A percentile compares a stretch with the other conserved stretches of the same genome.
These are phyloP conservation scores for Phaeosphaeria sp. DNA, from an alignment of 2,329 filamentous ascomycete species.

Conservation along the genomic window DNA sequence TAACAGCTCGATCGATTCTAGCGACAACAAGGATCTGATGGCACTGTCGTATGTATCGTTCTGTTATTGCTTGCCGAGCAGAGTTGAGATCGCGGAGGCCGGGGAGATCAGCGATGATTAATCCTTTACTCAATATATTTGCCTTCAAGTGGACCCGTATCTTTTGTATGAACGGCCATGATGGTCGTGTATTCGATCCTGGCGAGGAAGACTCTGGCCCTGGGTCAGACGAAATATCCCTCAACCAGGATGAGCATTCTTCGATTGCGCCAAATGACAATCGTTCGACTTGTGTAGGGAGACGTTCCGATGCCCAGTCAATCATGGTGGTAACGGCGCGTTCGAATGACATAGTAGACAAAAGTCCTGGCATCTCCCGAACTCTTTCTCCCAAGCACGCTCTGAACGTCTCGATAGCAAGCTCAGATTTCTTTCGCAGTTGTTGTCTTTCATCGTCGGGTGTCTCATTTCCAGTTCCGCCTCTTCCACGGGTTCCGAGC, in stretches of 20 bases:
- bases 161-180: constrained; percentile 57
- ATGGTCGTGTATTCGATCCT: constrained; percentile 26
- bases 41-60: constrained; percentile 54
- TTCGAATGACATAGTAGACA: constrained; percentile 17
- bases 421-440: constrained; percentile 34
- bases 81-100: constrained; percentile 58
- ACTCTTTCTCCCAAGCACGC: constrained; percentile 19
- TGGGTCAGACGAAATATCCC: constrained; percentile 45
- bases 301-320: constrained; percentile 16
- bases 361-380: constrained; percentile 8
- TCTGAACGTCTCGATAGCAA: constrained; percentile 36
- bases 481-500: constrained; percentile 12
- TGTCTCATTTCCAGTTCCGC: constrained; percentile 1
- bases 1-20: constrained; percentile 51
- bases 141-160: constrained; percentile 55
- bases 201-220: constrained; percentile 23
- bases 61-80: constrained; percentile 53
- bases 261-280: constrained; percentile 46
- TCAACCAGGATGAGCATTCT: constrained; percentile 47
- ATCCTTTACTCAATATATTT: constrained; percentile 56
- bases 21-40: constrained; percentile 58
- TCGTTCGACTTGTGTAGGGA: constrained; percentile 5
- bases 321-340: constrained; percentile 19
- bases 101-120: constrained; percentile 58
- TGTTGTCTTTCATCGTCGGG: constrained; percentile 9